Base-by-base conservation (phyloP, 2,329 filamentous ascomycete species). In the Stemphylium beticola region DNA sequence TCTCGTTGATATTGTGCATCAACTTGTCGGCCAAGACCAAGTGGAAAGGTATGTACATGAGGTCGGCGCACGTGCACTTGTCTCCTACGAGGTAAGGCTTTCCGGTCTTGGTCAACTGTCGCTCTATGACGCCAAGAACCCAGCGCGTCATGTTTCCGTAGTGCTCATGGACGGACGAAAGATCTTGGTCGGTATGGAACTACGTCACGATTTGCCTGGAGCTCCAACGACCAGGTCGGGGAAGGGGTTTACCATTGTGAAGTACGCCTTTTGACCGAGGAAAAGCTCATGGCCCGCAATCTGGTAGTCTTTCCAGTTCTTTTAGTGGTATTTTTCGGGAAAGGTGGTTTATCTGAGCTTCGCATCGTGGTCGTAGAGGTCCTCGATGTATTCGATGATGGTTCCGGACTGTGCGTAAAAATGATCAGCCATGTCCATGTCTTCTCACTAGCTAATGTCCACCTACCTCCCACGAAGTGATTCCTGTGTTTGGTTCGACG, bases 341-440 rank as follows among this genome's bases (percentile, higher is more conserved):
- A 57, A 60, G 1, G 54, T 59, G 11, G 53, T 58, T 51, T 69
- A 71, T 24, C 38, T 45, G 17, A 75, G 53, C 20, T 57, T 65
- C 18, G 61, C 49, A 2, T 59, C 53, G 41, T 58, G 63, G 58
- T 75, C 59, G 56, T 75, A 75, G 8, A 53, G 62, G 26, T 72
- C 71, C 20, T 76, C 53, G 11, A 77, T 66, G 47, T 77, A 77
- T 54, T 74, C 66, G 51, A 76, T 44, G 32, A 77, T 76, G 31
- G 75, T 74, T 26, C 73, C 74, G n/a, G 72, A 54, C 41, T 43
- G 41, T 43, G 8, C 11, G 26, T 20, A 20, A 14, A 29, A 34
- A 17, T 20, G 11, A 15, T 41, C 22, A 41, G 38, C 20, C 20
- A 24, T 7, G 18, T 20, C 38, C 17, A 14, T 6, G 4, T 26